Evolutionary conservation across 1,139 yeast genomes (phyloP), one percentile per base, ranked within the genome.

Genomic region (Spathaspora sp.): DNA sequence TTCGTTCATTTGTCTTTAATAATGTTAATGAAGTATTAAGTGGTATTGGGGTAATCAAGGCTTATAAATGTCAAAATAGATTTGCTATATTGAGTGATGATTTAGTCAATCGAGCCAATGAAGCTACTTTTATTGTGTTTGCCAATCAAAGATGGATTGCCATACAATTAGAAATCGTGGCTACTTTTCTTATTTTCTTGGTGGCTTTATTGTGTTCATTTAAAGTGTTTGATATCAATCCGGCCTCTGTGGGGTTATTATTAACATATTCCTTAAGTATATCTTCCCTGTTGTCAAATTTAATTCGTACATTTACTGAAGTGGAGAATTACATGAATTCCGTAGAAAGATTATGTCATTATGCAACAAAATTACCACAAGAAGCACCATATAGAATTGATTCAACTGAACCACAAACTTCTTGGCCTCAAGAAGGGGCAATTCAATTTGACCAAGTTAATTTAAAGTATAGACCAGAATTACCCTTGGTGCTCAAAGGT

Each of bases 291-390:
- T 67, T 82, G 49, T 67, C 78, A 3, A 60, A 78, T 61, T 64
- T 79, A 47, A 63, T 81, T 43, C 68, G 82, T 59, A 70, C 84
- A 4, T 65, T 72, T 50, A 86, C 95, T 0, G 84, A 82, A 58
- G 80, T 86, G 26, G 96, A 89, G 61, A 88, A 86, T 64, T 86
- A 85, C 58, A 79, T 89, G 89, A 87, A 86, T 58, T 82, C 95
- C 7, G 93, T 84, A n/a, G 96, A 89, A 67, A 78, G 97, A 60
- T 65, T 89, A 44, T 76, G 81, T 50, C 78, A 83, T 47, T 88
- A 88, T 63, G 93, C 91, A 0, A 72, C 55, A 45, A 53, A 62
- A 34, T 57, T 73, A 45, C 76, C 74, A 4, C 67, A 66, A 48
- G 78, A 73, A 52, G 70, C 72, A 4, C 57, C 70, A 26, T 59